Evolutionary conservation across 2,329 filamentous ascomycete genomes (phyloP).

Genomic region (Fusarium sp.): DNA sequence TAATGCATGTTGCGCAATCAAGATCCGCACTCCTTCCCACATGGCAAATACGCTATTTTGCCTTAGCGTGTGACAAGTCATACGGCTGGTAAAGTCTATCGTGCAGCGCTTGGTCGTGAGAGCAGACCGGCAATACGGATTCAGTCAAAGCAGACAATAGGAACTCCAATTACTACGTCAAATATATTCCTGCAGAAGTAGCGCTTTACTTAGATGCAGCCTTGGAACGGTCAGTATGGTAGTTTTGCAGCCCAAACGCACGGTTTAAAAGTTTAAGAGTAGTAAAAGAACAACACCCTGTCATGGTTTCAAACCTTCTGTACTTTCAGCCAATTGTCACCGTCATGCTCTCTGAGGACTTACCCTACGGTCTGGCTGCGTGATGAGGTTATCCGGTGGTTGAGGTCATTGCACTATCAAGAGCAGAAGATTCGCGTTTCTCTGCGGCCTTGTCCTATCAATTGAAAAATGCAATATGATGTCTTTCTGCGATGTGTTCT

Average conservation of each 20-base stretch:
- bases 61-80: neutral
- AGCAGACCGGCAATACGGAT: neutral
- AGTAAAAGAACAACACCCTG: neutral
- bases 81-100: neutral
- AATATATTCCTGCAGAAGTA: neutral
- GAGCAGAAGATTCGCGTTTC: neutral
- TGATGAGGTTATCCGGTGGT: neutral
- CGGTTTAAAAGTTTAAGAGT: neutral
- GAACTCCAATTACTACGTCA: neutral
- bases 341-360: too few relatives aligned
- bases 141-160: neutral
- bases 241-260: neutral
- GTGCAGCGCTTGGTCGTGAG: neutral
- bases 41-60: neutral
- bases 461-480: too few relatives aligned
- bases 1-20: neutral
- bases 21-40: neutral
- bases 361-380: neutral
- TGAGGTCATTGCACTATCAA: neutral
- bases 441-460: too few relatives aligned
- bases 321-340: too few relatives aligned
- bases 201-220: too few relatives aligned
- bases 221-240: neutral
- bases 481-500: neutral
- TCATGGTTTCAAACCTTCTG: neutral